Base-by-base conservation (phyloP, 2,329 filamentous ascomycete species). In the Alternaria burnsii region DNA sequence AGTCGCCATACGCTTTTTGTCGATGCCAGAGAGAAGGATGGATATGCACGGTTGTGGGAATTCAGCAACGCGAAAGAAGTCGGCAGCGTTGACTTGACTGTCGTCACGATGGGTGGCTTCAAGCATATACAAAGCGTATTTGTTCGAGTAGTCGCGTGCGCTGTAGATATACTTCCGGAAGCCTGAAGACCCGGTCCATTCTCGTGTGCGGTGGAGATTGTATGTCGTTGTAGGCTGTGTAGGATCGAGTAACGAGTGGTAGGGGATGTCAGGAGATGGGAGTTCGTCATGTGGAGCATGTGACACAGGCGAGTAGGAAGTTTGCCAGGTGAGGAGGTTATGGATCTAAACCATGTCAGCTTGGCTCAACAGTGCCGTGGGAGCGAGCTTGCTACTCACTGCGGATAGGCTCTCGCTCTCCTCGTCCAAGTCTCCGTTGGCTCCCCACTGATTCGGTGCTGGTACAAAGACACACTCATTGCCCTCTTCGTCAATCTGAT, bases 391-490 rank as follows among this genome's bases (percentile, higher is more conserved):
- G 7, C 28, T 43, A 71, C 76, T 40, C 63, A 77, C 76, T 22
- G 75, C 75, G 44, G 73, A 76, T 41, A 78, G 55, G 30, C 73
- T 77, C 46, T 76, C 75, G 46, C 75, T 77, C 66, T 77, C 75
- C 61, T 78, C 76, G 47, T 78, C 75, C 34, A 78, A 58, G 46
- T 78, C 76, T 14, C 75, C 75, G 24, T 77, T 77, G 3, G 74
- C 75, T 9, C 76, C 75, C 75, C 75, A 77, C 55, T 77, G 75
- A 46, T 76, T 78, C n/a, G 76, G 75, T 22, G 75, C 75, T 11
- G 76, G 72, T 22, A 77, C 72, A 54, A 78, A 77, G 32, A 75
- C 72, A 52, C 74, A 77, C 52, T 77, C 74, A 44, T 76, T 74
- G 20, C 76, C 76, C 55, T 77, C 74, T 42, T 70, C 76, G 48